A percentile compares a stretch with the other conserved stretches of the same genome.
phyloP scores from a whole-genome alignment of 768 basidiomycete species.

The Gyrodon lividus region DNA sequence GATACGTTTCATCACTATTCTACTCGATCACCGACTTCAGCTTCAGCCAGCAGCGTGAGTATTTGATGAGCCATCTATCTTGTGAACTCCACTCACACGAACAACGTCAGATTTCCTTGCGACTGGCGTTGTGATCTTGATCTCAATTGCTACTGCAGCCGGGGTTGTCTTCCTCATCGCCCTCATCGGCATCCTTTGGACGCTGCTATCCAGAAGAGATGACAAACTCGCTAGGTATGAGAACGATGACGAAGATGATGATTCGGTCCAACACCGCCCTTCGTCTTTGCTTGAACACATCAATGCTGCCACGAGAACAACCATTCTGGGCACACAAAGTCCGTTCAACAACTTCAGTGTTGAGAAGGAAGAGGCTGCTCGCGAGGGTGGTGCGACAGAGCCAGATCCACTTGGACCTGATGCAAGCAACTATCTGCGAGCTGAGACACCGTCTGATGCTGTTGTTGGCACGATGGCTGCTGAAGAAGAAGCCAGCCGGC shows the following conservation, averaged over 20 bases:
- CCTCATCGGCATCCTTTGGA: slow-evolving; percentile 84
- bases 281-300: slow-evolving; percentile 89
- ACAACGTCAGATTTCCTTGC: slow-evolving; percentile 73
- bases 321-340: slow-evolving; percentile 61
- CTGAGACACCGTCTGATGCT: slow-evolving; percentile 79
- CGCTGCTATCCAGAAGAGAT: slow-evolving; percentile 79
- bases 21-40: slow-evolving; percentile 77
- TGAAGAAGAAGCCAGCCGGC: slow-evolving; percentile 65
- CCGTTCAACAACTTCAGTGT: slow-evolving; percentile 36
- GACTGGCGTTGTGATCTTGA: slow-evolving; percentile 89
- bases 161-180: slow-evolving; percentile 89
- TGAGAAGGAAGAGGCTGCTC: slow-evolving; percentile 53
- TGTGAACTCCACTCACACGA: slow-evolving; percentile 1
- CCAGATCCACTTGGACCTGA: slow-evolving; percentile 70
- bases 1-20: slow-evolving; percentile 76
- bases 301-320: slow-evolving; percentile 83
- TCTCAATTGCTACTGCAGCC: slow-evolving; percentile 95
- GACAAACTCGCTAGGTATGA: slow-evolving; percentile 69
- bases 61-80: neutral
- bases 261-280: slow-evolving; percentile 74
- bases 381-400: slow-evolving; percentile 35
- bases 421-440: slow-evolving; percentile 72
- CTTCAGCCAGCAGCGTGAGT: slow-evolving; percentile 69
- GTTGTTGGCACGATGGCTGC: slow-evolving; percentile 56
- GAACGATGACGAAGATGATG: slow-evolving; percentile 70